A percentile compares a stretch with the other conserved stretches of the same genome.
Evolutionary conservation across 2,329 filamentous ascomycete species (phyloP).

Genomic region (Diaporthe eres): DNA sequence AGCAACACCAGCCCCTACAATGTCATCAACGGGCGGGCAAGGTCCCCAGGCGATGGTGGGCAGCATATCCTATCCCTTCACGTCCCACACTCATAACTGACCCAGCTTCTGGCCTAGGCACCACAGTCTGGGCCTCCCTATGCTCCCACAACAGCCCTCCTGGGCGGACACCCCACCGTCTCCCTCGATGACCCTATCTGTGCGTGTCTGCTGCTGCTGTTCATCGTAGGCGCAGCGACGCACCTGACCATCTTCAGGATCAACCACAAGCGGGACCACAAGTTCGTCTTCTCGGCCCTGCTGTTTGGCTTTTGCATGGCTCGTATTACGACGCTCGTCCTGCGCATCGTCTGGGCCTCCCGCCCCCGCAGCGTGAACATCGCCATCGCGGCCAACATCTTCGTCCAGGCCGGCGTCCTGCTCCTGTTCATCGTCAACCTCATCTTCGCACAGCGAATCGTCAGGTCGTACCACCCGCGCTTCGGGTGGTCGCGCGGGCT

Average conservation of each 20-base stretch:
- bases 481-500: conserved; percentile 77
- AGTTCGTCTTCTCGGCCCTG: conserved; percentile 72
- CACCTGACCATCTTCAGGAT: conserved; percentile 72
- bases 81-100: not conserved
- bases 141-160: conserved; percentile 58
- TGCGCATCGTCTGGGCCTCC: conserved; percentile 68
- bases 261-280: conserved; percentile 66
- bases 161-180: conserved; percentile 71
- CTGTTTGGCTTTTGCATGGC: conserved; percentile 72
- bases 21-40: conserved; percentile 7
- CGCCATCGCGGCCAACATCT: conserved; percentile 74
- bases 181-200: conserved; percentile 75
- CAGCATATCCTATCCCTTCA: not conserved
- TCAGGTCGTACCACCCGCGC: conserved; percentile 79
- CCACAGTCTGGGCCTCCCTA: conserved; percentile 55
- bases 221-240: conserved; percentile 63
- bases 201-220: conserved; percentile 73
- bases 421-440: conserved; percentile 85
- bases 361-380: conserved; percentile 56
- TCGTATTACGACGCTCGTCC: conserved; percentile 64
- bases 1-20: not conserved
- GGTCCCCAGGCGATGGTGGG: conserved; percentile 31
- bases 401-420: conserved; percentile 81
- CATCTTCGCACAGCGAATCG: conserved; percentile 80
- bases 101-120: not conserved